Base-by-base conservation (phyloP, 1,284 basidiomycete genomes). In the Ustilago sp. region DNA sequence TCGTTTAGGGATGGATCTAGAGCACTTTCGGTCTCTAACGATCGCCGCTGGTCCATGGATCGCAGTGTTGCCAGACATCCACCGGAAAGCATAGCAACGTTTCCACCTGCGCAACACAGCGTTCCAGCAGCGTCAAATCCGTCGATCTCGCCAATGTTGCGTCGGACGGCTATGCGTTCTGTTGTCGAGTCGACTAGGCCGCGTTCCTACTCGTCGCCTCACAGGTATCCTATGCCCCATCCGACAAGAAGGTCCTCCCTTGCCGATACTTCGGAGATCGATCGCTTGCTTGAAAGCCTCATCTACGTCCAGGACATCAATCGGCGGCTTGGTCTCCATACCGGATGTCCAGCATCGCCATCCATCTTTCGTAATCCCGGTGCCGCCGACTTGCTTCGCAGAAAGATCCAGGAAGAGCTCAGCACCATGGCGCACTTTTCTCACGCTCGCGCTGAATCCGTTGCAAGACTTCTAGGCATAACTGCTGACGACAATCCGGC, bases 301-400 rank as follows among this genome's bases (percentile, higher is more conserved):
- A 64, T 66, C 34, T 63, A 74, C 23, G 64, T 74, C 7, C 70
- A 74, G 34, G 71, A 77, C 39, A 66, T 71, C 60, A 77, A 74
- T 28, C 62, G 71, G 9, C 70, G 75, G 17, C 62, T 74, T 8
- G 71, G 71, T 6, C 64, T 74, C 54, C 19, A 23, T 34, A 38
- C 50, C 7, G 50, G 55, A 12, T n/a, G 52, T 1, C 63, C 61
- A 13, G 60, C 70, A 34, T 72, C 69, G 38, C 68, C 75, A 1
- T 59, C 58, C 41, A 47, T 68, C 55, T 57, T 77, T 35, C 60
- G 60, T 7, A 55, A 55, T 43, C 32, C 67, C 7, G 43, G 50
- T 15, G 74, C 63, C n/a, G 36, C 55, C 13, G 35, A 60, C 11
- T 7, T 65, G n/a, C 57, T 74, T 7, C 54, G 51, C 31, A 38